Conservation (phyloP, 306 rosid genomes). For the Mucuna pruriens region DNA sequence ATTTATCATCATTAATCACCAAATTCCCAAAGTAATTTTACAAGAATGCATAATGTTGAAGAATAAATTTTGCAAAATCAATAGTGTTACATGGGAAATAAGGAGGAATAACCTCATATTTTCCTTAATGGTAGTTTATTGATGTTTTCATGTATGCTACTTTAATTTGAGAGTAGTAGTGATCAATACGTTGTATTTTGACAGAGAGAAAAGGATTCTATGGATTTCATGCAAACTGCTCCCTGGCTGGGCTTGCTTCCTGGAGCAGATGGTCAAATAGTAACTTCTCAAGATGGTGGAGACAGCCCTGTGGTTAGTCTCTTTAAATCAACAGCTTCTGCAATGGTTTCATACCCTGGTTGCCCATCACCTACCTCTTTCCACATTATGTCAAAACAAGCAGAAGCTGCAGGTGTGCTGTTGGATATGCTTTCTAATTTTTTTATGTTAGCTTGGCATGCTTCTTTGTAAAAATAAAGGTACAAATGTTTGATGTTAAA, state of each 20-base stretch:
- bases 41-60: neutral
- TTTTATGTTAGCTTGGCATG: conserved; percentile 26
- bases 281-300: conserved; percentile 82
- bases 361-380: conserved; percentile 76
- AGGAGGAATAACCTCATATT: conserved; percentile 2
- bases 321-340: conserved; percentile 82
- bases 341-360: conserved; percentile 71
- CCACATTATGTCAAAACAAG: conserved; percentile 88
- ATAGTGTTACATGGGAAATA: neutral
- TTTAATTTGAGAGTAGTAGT: conserved; percentile 23
- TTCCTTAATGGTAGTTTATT: conserved; percentile 23
- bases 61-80: conserved; percentile 11
- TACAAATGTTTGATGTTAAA: neutral
- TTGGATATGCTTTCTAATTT: conserved; percentile 28
- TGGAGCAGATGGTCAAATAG: conserved; percentile 88
- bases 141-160: conserved; percentile 21
- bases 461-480: conserved; percentile 5
- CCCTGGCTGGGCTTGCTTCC: conserved; percentile 98
- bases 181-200: conserved; percentile 26
- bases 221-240: conserved; percentile 94
- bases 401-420: conserved; percentile 95
- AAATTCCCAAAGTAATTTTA: neutral
- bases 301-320: conserved; percentile 93
- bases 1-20: neutral
- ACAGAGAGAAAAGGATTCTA: conserved; percentile 90